Percentiles rank a stretch among this genome's conserved stretches.
Conservation (phyloP, 345 rosid genomes). For the Brassica rapa region DNA sequence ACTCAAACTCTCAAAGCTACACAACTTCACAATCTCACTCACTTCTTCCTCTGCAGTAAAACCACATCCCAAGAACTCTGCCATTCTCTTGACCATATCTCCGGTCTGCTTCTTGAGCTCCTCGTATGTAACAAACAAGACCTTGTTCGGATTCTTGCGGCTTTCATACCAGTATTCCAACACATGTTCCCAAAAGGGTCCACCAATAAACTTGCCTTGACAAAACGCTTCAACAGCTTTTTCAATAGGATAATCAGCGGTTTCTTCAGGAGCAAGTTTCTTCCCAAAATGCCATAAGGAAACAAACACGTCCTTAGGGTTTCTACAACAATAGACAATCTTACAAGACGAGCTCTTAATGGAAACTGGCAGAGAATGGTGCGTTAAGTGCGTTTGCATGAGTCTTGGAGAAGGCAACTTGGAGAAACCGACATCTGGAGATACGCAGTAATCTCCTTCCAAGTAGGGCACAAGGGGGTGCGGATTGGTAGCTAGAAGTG, state of each 20-base stretch:
- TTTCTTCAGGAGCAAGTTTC: constrained; percentile 38
- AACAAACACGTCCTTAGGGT: constrained; percentile 60
- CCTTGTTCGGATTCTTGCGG: constrained; percentile 20
- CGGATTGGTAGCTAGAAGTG: constrained; percentile 51
- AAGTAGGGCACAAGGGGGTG: constrained; percentile 58
- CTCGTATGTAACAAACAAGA: constrained; percentile 45
- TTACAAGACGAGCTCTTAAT: constrained; percentile 45
- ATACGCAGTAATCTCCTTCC: constrained; percentile 37
- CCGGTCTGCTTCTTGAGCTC: constrained; percentile 22
- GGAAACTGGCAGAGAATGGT: constrained; percentile 44
- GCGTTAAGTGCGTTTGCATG: constrained; percentile 48
- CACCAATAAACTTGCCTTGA: constrained; percentile 44
- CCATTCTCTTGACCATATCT: constrained; percentile 25
- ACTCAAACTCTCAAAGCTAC: constrained; percentile 42
- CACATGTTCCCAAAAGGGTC: constrained; percentile 46
- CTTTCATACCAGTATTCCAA: constrained; percentile 41
- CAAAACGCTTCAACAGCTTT: constrained; percentile 50
- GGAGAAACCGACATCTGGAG: constrained; percentile 23
- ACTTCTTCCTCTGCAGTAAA: constrained; percentile 28
- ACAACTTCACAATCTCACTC: constrained; percentile 24
- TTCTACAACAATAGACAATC: constrained; percentile 57
- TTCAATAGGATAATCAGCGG: constrained; percentile 36
- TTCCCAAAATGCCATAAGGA: constrained; percentile 62
- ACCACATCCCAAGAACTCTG: constrained; percentile 39
- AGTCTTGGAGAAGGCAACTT: constrained; percentile 44